Evolutionary conservation across 2,329 filamentous ascomycete genomes (phyloP).

Genomic region (Podosphaera fusca): DNA sequence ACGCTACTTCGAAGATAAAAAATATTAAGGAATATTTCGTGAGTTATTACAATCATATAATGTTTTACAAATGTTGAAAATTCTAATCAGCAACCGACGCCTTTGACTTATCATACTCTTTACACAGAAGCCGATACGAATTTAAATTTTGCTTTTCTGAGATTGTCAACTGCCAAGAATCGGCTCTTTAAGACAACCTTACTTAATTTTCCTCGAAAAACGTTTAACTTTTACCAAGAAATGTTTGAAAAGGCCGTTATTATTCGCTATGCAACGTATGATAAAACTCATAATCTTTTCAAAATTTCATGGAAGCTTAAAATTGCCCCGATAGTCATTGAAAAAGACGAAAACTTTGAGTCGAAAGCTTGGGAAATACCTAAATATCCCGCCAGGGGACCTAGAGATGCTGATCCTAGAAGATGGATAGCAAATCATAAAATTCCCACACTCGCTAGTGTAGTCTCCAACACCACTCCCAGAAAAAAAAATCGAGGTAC

Average conservation of each 20-base stretch:
- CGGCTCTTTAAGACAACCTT: slow-evolving; percentile 11
- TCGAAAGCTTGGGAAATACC: background rate
- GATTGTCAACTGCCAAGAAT: slow-evolving; percentile 7
- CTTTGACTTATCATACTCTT: slow-evolving; percentile 7
- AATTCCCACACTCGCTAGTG: background rate
- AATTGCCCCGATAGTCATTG: background rate
- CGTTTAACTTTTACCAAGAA: background rate
- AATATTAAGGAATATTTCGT: background rate
- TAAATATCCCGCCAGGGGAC: background rate
- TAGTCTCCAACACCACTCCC: background rate
- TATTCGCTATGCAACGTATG: background rate
- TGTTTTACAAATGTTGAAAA: background rate
- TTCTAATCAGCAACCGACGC: background rate
- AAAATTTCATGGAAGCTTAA: background rate
- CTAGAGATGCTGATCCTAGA: no score
- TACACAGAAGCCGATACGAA: slow-evolving; percentile 10
- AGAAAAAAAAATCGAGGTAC: background rate
- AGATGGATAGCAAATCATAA: background rate
- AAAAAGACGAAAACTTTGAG: background rate
- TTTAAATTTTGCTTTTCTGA: slow-evolving; percentile 7
- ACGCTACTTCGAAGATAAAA: background rate
- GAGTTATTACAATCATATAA: background rate
- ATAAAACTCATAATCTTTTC: background rate
- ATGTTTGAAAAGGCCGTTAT: background rate
- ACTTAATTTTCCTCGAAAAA: slow-evolving; percentile 4